Percentiles rank a stretch among this genome's conserved stretches.
phyloP scores from a whole-genome alignment of 306 rosid species.

The Dalbergia cultrata region DNA sequence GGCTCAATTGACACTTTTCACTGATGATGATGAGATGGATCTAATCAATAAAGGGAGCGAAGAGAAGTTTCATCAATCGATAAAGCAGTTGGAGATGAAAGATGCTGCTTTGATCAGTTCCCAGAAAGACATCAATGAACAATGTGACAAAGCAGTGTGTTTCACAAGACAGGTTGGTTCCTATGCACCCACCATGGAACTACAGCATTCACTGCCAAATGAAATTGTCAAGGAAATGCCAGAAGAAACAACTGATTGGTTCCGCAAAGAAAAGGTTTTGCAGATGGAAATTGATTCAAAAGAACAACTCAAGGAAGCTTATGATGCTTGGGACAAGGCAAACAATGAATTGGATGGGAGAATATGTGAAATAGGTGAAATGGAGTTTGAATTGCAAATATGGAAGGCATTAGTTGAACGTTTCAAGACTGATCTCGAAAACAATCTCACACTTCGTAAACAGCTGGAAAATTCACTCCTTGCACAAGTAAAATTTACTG shows the following conservation, averaged over 20 bases:
- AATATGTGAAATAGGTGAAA: conserved; percentile 62
- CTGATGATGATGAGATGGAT: conserved; percentile 51
- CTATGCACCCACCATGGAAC: conserved; percentile 50
- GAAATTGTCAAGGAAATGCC: conserved; percentile 69
- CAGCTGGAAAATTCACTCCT: conserved; percentile 82
- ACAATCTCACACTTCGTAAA: conserved; percentile 53
- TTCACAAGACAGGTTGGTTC: conserved; percentile 57
- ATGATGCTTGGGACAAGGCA: conserved; percentile 54
- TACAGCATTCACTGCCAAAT: conserved; percentile 46
- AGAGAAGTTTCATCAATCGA: conserved; percentile 50
- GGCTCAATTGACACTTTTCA: conserved; percentile 61
- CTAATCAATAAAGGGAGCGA: conserved; percentile 53
- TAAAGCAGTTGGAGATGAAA: conserved; percentile 70
- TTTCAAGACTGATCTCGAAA: conserved; percentile 64
- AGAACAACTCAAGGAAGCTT: conserved; percentile 50
- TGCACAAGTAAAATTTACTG: conserved; percentile 67
- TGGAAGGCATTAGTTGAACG: conserved; percentile 67
- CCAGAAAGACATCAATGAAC: conserved; percentile 48
- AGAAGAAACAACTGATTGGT: conserved; percentile 56
- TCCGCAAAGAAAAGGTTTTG: conserved; percentile 49
- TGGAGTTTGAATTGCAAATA: conserved; percentile 68
- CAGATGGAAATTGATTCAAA: conserved; percentile 43
- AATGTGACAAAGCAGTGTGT: conserved; percentile 45
- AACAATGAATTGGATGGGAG: conserved; percentile 58
- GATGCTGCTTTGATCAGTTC: conserved; percentile 55